phyloP scores from a whole-genome alignment of 1,139 yeast genomes.

The Saccharomycopsis hybrid region DNA sequence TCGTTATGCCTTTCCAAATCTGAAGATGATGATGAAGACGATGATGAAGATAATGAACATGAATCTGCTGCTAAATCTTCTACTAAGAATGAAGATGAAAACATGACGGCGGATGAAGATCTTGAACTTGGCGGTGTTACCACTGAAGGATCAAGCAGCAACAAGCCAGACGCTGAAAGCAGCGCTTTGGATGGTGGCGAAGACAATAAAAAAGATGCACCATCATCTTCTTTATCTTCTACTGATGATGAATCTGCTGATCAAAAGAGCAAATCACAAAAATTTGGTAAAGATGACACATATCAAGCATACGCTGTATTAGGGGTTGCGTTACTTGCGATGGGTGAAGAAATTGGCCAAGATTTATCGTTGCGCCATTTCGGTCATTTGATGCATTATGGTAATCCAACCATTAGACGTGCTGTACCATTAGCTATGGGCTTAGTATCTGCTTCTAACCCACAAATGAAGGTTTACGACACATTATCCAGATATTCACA shows the following conservation, averaged over 20 bases:
- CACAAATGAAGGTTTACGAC: conserved; percentile 96
- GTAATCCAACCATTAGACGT: conserved; percentile 83
- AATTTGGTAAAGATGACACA: conserved; percentile 33
- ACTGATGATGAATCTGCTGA: conserved; percentile 30
- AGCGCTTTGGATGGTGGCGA: conserved; percentile 23
- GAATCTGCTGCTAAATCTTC: conserved; percentile 23
- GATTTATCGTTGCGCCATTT: conserved; percentile 97
- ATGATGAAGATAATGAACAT: no score
- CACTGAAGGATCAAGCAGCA: conserved; percentile 19
- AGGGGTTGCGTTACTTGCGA: conserved; percentile 89
- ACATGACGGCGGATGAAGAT: conserved; percentile 24
- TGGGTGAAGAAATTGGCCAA: conserved; percentile 98
- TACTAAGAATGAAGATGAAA: conserved; percentile 25
- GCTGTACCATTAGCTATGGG: conserved; percentile 99
- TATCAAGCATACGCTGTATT: conserved; percentile 87
- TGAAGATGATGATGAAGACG: conserved; percentile 40
- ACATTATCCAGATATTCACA: conserved; percentile 94
- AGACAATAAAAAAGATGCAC: conserved; percentile 27
- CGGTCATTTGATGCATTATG: conserved; percentile 96
- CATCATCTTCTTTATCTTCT: no score
- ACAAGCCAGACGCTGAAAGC: conserved; percentile 5
- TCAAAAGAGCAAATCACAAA: conserved; percentile 26
- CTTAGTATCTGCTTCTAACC: conserved; percentile 84
- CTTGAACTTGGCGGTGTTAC: no score
- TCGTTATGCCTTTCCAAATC: conserved; percentile 38